phyloP scores from a whole-genome alignment of 371 early-diverging fungal species.

The Coemansia sp. region DNA sequence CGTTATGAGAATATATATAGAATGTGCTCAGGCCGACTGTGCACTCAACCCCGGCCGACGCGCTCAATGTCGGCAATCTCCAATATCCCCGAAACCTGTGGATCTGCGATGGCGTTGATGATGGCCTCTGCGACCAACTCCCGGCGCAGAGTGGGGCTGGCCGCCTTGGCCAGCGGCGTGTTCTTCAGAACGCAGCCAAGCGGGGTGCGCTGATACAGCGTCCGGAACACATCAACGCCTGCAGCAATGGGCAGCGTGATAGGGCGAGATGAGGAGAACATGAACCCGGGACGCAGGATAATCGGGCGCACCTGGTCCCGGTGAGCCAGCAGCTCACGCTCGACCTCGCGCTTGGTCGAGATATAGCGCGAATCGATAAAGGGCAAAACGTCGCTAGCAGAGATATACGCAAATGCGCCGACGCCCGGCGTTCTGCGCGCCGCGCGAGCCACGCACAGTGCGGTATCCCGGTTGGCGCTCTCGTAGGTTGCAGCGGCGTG shows the following conservation, averaged over 20 bases:
- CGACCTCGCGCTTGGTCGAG: slow-evolving; percentile 75
- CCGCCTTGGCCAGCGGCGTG: slow-evolving; percentile 61
- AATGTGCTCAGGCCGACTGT: neutral
- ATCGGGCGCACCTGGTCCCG: slow-evolving; percentile 57
- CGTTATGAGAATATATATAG: neutral
- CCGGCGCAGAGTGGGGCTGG: slow-evolving; percentile 61
- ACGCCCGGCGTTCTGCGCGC: slow-evolving; percentile 50
- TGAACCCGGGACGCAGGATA: slow-evolving; percentile 69
- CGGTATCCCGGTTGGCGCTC: slow-evolving; percentile 71
- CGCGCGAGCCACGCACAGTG: slow-evolving; percentile 23
- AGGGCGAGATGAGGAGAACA: slow-evolving; percentile 63
- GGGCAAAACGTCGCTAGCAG: slow-evolving; percentile 67
- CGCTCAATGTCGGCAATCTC: slow-evolving; percentile 36
- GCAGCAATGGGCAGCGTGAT: slow-evolving; percentile 63
- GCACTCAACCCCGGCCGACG: neutral
- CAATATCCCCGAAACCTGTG: slow-evolving; percentile 31
- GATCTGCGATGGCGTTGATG: slow-evolving; percentile 48
- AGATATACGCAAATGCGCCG: slow-evolving; percentile 67
- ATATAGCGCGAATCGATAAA: slow-evolving; percentile 70
- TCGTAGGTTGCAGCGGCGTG: slow-evolving; percentile 58
- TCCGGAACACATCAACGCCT: slow-evolving; percentile 55
- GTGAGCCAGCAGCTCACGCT: slow-evolving; percentile 55
- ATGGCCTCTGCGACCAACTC: slow-evolving; percentile 66
- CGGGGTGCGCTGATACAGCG: slow-evolving; percentile 40
- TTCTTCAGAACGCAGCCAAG: slow-evolving; percentile 55